Conservation (phyloP, 306 rosid genomes). For the Hippophae rhamnoides region DNA sequence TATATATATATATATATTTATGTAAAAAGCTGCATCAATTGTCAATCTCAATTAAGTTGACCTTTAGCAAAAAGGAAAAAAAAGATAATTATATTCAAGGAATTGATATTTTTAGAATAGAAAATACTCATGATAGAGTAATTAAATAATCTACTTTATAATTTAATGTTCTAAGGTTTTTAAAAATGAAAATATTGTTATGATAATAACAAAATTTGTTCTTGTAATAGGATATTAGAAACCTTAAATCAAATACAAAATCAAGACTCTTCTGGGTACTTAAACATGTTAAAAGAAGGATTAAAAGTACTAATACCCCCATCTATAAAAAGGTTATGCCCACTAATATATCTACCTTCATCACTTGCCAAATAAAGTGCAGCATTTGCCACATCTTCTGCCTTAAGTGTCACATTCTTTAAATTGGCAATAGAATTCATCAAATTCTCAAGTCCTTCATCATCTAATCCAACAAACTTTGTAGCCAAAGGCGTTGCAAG, state of each 20-base stretch:
- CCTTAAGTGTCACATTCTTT: conserved; percentile 47
- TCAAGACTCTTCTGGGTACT: conserved; percentile 30
- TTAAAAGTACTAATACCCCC: conserved; percentile 62
- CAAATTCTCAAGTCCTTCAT: conserved; percentile 34
- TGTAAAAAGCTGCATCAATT: no score
- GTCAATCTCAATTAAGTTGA: no score
- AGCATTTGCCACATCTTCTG: conserved; percentile 70
- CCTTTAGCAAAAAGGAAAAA: no score
- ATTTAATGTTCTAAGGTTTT: no score
- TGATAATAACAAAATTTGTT: no score
- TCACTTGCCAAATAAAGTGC: conserved; percentile 68
- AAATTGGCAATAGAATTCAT: conserved; percentile 39
- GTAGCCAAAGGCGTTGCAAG: conserved; percentile 52
- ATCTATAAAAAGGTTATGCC: conserved; percentile 66
- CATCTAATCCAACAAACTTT: conserved; percentile 28
- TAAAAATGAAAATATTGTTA: no score
- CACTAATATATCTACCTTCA: conserved; percentile 68
- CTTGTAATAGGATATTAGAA: no score
- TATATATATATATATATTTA: no score
- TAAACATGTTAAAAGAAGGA: conserved; percentile 40
- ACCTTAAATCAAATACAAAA: background rate
- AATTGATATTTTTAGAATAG: no score
- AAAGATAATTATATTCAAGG: no score
- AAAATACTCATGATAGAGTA: no score
- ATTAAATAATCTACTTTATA: no score